Percentiles rank a stretch among this genome's conserved stretches.
Conservation (phyloP, 2,329 filamentous ascomycete genomes). For the Alternaria brassicae region DNA sequence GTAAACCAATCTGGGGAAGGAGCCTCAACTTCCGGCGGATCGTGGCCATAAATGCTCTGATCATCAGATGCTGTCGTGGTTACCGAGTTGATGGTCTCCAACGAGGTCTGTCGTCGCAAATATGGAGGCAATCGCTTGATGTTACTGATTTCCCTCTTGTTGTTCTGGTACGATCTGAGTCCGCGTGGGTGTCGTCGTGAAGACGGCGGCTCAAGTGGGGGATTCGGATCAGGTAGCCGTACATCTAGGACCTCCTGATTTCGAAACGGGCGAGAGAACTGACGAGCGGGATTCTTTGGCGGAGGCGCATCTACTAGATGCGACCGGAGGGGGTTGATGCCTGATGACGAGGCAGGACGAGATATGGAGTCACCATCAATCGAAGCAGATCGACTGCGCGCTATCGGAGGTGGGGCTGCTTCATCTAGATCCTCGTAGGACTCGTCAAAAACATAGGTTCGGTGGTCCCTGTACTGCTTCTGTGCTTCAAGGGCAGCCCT, state of each 20-base stretch:
- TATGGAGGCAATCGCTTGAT: conserved; percentile 31
- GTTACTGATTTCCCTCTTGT: conserved; percentile 20
- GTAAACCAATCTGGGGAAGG: conserved; percentile 24
- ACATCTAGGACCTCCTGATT: conserved; percentile 13
- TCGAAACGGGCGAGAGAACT: conserved; percentile 31
- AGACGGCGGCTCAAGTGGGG: conserved; percentile 16
- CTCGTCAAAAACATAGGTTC: conserved; percentile 16
- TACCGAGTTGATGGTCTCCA: conserved; percentile 45
- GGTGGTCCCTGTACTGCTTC: conserved; percentile 18
- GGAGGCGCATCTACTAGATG: conserved; percentile 23
- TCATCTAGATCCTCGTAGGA: conserved; percentile 25
- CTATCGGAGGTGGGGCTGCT: conserved; percentile 28
- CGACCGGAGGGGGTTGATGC: conserved; percentile 29
- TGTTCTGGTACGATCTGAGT: conserved; percentile 30
- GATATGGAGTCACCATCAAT: conserved; percentile 2
- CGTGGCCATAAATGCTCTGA: conserved; percentile 20
- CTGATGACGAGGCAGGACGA: conserved; percentile 17
- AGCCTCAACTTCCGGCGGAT: conserved; percentile 26
- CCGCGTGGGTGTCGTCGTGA: conserved; percentile 20
- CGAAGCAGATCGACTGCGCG: conserved; percentile 22
- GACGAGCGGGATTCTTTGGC: conserved; percentile 14
- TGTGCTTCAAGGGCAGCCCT: conserved; percentile 26
- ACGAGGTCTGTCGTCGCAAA: conserved; percentile 35
- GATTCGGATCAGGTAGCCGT: conserved; percentile 15
- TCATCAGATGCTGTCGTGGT: conserved; percentile 28